These are phyloP conservation scores for Nemania sp. DNA, from an alignment of 2,329 filamentous ascomycete species.

Conservation along the genomic window DNA sequence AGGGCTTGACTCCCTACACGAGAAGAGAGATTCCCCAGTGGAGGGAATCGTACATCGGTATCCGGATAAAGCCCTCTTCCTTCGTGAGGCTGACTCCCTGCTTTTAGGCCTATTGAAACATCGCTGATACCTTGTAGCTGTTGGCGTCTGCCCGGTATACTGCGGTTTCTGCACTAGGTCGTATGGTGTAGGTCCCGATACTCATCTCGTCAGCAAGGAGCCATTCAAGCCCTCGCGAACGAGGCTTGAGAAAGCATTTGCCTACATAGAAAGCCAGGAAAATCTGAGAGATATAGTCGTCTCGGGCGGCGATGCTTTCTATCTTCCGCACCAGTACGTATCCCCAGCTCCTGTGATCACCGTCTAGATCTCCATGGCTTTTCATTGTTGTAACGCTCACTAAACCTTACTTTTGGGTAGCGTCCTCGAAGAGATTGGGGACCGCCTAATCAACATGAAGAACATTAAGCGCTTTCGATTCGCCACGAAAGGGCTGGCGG, in stretches of 20 bases:
- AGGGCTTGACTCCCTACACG: slow-evolving; percentile 69
- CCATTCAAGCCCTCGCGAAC: slow-evolving; percentile 54
- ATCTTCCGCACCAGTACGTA: slow-evolving; percentile 59
- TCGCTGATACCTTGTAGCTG: slow-evolving; percentile 56
- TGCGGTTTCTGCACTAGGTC: slow-evolving; percentile 73
- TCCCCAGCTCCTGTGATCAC: too few species aligned
- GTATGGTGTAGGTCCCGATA: slow-evolving; percentile 68
- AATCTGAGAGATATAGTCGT: slow-evolving; percentile 69
- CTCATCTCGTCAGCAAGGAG: slow-evolving; percentile 60
- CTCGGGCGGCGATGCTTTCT: slow-evolving; percentile 72
- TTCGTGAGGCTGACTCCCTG: slow-evolving; percentile 59
- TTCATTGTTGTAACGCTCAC: not conserved
- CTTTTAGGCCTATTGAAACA: not conserved
- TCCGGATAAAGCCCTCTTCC: slow-evolving; percentile 70
- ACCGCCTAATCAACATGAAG: slow-evolving; percentile 66
- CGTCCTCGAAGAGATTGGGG: slow-evolving; percentile 65
- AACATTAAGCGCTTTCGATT: slow-evolving; percentile 71
- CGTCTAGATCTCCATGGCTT: not conserved
- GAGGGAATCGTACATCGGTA: slow-evolving; percentile 72
- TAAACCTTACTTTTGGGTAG: slow-evolving; percentile 4
- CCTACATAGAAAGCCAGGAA: slow-evolving; percentile 65
- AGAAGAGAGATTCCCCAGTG: slow-evolving; percentile 67
- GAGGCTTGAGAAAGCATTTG: slow-evolving; percentile 68
- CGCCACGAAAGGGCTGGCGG: slow-evolving; percentile 71
- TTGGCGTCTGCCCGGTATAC: slow-evolving; percentile 71